Conservation (phyloP, 768 basidiomycete species). For the Boletus barrowsii region DNA sequence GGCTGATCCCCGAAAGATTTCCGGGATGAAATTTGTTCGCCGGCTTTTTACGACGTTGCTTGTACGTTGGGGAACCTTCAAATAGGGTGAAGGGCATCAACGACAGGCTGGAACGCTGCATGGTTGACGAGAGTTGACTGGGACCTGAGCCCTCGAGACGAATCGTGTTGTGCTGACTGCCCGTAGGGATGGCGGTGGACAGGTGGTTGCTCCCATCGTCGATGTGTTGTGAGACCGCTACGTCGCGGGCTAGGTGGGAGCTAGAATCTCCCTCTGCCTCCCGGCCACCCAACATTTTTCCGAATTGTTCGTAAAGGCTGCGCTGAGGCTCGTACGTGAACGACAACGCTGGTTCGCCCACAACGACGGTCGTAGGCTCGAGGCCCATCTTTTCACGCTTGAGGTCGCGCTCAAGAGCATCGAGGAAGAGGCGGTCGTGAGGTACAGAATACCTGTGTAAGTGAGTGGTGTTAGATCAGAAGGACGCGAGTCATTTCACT, state of each 20-base stretch:
- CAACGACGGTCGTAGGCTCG: conserved; percentile 75
- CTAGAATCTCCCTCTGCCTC: conserved; percentile 37
- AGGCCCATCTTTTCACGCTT: conserved; percentile 92
- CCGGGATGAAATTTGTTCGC: conserved; percentile 35
- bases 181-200: conserved; percentile 4
- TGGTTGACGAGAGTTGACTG: conserved; percentile 13
- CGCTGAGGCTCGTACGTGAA: conserved; percentile 87
- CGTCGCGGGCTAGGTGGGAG: conserved; percentile 32
- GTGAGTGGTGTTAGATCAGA: neutral
- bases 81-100: conserved; percentile 73
- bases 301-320: conserved; percentile 88
- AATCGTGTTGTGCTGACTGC: conserved; percentile 15
- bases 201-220: conserved; percentile 16
- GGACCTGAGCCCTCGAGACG: conserved; percentile 26
- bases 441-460: conserved; percentile 86
- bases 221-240: conserved; percentile 3
- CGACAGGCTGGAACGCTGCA: conserved; percentile 29
- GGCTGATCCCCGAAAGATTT: conserved; percentile 28
- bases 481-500: conserved; percentile 24
- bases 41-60: conserved; percentile 80
- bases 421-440: conserved; percentile 94
- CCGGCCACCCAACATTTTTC: conserved; percentile 36
- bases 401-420: conserved; percentile 92
- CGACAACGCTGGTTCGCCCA: conserved; percentile 81
- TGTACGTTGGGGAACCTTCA: conserved; percentile 84